Conservation (phyloP, 2,329 filamentous ascomycete species). For the Calonectria multiphialidica region DNA sequence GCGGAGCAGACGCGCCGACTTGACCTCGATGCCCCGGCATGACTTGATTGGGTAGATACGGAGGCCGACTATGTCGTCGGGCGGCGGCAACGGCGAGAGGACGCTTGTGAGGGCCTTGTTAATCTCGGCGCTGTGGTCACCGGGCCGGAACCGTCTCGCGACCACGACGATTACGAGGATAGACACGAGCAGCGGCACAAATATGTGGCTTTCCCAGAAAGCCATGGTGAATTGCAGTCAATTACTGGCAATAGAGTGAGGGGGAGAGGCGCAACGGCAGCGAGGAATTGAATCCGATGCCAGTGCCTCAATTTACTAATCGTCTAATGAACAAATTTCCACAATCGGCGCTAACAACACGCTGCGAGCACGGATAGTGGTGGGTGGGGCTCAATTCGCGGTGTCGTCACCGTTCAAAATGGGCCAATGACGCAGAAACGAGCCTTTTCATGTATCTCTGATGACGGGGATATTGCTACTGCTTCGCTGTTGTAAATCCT, state of each 20-base stretch:
- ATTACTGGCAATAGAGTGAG: neutral
- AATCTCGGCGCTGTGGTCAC: neutral
- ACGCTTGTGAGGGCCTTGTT: constrained; percentile 4
- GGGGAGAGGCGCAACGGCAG: neutral
- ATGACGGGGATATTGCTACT: neutral
- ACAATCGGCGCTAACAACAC: neutral
- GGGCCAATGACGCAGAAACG: neutral
- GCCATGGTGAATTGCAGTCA: neutral
- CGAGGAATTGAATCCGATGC: neutral
- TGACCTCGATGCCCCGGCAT: constrained; percentile 70
- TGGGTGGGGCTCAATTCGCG: neutral
- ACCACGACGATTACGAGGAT: neutral
- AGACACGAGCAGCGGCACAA: neutral
- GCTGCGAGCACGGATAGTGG: neutral
- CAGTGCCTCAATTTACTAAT: neutral
- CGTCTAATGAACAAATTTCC: neutral
- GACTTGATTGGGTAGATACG: constrained; percentile 76
- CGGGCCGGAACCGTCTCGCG: neutral
- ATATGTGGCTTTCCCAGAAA: neutral
- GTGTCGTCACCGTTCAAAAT: neutral
- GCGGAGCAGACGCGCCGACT: constrained; percentile 62
- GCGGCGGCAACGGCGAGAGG: constrained; percentile 10
- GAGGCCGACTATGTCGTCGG: constrained; percentile 49
- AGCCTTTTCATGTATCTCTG: neutral
- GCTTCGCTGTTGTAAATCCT: neutral